Percentiles rank a stretch among this genome's conserved stretches.
phyloP scores from a whole-genome alignment of 352 stramenopile species.

The Blastocystis sp. region DNA sequence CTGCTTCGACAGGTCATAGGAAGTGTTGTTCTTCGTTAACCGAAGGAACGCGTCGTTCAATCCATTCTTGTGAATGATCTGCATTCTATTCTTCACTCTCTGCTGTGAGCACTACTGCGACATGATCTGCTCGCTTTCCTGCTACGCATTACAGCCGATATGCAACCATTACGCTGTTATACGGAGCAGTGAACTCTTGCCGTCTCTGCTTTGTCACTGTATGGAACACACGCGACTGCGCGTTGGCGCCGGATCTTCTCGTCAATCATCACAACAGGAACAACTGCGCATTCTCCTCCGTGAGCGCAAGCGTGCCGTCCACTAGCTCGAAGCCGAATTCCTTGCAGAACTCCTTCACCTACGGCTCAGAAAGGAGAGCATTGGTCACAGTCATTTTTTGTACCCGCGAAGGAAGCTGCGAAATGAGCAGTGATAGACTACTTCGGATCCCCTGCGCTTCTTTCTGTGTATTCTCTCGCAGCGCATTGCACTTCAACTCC shows the following conservation, averaged over 20 bases:
- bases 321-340: constrained; percentile 56
- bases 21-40: constrained; percentile 35
- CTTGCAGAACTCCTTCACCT: constrained; percentile 59
- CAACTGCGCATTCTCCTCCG: constrained; percentile 28
- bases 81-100: constrained; percentile 13
- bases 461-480: constrained; percentile 43
- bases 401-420: constrained; percentile 47
- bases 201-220: constrained; percentile 13
- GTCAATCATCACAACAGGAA: not conserved
- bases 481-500: constrained; percentile 35
- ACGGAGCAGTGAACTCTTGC: not conserved
- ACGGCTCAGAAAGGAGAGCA: not conserved
- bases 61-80: constrained; percentile 29
- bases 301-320: constrained; percentile 30
- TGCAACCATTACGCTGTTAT: not conserved
- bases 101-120: constrained; percentile 1
- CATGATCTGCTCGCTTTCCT: not conserved
- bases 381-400: constrained; percentile 43
- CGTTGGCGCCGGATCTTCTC: not conserved
- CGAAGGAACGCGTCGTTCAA: constrained; percentile 15
- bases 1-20: constrained; percentile 53
- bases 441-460: constrained; percentile 39
- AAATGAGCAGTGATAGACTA: constrained; percentile 31
- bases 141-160: constrained; percentile 5
- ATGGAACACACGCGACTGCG: constrained; percentile 18